Percentiles rank a stretch among this genome's conserved stretches.
phyloP scores from a whole-genome alignment of 2,329 filamentous ascomycete genomes.

The Berkeleyomyces rouxiae region DNA sequence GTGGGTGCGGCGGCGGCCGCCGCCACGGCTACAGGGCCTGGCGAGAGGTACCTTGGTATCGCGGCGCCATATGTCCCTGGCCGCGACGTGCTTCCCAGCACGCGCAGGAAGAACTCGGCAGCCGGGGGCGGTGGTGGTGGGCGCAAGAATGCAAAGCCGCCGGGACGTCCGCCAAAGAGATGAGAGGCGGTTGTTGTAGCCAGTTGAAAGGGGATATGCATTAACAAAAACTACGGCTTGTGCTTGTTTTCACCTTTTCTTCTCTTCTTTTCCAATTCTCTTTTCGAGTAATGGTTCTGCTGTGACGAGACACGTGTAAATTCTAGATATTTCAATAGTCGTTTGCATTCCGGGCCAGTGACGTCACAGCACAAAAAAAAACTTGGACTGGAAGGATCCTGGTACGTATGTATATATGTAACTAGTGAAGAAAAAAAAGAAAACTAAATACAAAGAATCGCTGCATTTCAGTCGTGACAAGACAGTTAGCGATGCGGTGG shows the following conservation, averaged over 20 bases:
- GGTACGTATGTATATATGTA: neutral
- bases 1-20: slow-evolving; percentile 16
- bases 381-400: neutral
- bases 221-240: neutral
- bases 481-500: neutral
- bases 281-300: neutral
- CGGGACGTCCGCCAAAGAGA: slow-evolving; percentile 17
- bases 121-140: neutral
- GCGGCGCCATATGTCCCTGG: slow-evolving; percentile 39
- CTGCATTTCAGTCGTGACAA: neutral
- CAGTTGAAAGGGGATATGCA: neutral
- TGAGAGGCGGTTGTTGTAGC: slow-evolving; percentile 19
- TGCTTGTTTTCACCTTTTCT: neutral
- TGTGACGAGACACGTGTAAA: neutral
- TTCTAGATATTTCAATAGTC: neutral
- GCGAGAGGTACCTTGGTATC: slow-evolving; percentile 33
- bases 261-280: neutral
- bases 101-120: slow-evolving; percentile 19
- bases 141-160: slow-evolving; percentile 4
- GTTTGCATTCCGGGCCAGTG: neutral
- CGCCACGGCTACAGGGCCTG: neutral
- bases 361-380: neutral
- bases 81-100: slow-evolving; percentile 29
- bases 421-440: neutral
- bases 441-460: neutral